Evolutionary conservation across 495 filamentous ascomycete genomes (phyloP), one percentile per base, ranked within the genome.

Genomic region (Cryomyces minteri): DNA sequence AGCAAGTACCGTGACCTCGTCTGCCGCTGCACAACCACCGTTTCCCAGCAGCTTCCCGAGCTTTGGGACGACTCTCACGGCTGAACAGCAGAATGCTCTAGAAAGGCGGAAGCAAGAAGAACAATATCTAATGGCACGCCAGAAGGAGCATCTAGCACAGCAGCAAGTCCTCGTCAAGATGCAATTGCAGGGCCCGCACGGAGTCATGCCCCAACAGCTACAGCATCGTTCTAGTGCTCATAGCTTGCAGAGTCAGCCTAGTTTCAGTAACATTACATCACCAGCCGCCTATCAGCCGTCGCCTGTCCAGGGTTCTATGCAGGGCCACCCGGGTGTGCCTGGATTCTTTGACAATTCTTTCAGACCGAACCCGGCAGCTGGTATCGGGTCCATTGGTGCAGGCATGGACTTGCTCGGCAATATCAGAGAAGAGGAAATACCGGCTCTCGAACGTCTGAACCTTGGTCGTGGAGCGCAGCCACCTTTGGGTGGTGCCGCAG

Each of bases 41-140:
- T 93, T 98, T 55, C 84, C 88, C 7, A 82, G 75, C 46, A 85
- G 83, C 44, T 96, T 98, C 63, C 90, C 90, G 2, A 93, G 83
- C 54, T 98, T 96, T 57, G 90, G 90, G n/a, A 88, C 92, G 11
- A 96, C 92, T 9, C 67, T 98, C 51, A 96, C 90, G 3, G 90
- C 90, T 0, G 87, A 94, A 53, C 90, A 98, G 63, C 90, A 98
- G 55, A 98, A 98, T 61, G 88, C 90, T 11, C 67, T 98, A 7
- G 90, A 98, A 60, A 72, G 90, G 37, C 72, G 92, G 25, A 98
- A 98, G 68, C 90, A 98, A 58, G 90, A 98, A 56, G 90, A 98
- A 57, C 90, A 98, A 54, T 92, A 94, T 61, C 67, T 92, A 18
- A 86, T 95, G 74, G 90, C 90, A 12, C 77, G 88, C 7, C 88